Base-by-base conservation (phyloP, 73 alveolate genomes). In the Paramecium caudatum region DNA sequence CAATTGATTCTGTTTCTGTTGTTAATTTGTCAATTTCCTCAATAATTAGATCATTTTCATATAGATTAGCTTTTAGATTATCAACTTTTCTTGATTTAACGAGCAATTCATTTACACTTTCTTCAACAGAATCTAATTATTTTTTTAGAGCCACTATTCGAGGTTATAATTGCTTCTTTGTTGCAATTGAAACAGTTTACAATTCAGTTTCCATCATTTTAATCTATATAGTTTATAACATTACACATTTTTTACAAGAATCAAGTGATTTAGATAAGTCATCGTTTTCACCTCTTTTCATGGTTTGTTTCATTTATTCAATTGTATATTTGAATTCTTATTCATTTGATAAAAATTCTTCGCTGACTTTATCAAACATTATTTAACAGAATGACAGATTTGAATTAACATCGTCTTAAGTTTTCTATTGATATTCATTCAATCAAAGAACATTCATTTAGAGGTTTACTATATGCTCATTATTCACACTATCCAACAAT, bases 391-490 rank as follows among this genome's bases (percentile, higher is more conserved):
- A 68, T 68, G 47, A 19, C 45, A 62, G 27, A 23, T 62, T 62
- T 12, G 30, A 62, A 62, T 27, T 5, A 23, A 0, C 87, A 61
- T 37, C 46, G 81, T 23, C 48, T 84, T 10, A 84, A 81, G 33
- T 7, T 84, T 15, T 61, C 87, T 2, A 61, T 84, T 0, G 92
- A 84, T 84, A 36, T 61, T 8, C 63, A 84, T 62, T 50, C 87
- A 39, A 46, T 61, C 6, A 84, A 84, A 61, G 92, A 85, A 15
- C 92, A 85, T 85, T 48, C 82, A 9, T 85, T 85, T 85, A 85
- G 87, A 21, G 92, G 92, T 4, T 30, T 39, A 19, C 36, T 85
- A 6, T 85, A 85, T 39, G 85, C 90, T 39, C 82, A 78, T 46
- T 63, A 86, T 62, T 86, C 82, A 12, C 45, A 48, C 39, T 62